Percentiles rank a stretch among this genome's conserved stretches.
Conservation (phyloP, 805 yeast species). For the Yamadazyma ubonensis region DNA sequence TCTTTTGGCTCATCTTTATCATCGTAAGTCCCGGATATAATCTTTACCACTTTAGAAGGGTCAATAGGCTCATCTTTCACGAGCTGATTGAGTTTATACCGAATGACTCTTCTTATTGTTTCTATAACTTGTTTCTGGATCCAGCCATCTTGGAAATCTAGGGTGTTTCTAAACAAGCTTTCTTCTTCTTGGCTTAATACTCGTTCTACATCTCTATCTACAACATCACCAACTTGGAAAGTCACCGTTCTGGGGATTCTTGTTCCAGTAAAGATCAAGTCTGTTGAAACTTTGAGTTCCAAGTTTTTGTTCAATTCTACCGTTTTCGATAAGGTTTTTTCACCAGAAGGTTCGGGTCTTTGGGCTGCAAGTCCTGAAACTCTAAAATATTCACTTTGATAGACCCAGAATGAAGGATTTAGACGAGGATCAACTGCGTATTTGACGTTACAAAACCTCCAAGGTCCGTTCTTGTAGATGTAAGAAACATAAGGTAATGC, state of each 20-base stretch:
- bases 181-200: slow-evolving; percentile 39
- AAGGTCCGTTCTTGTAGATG: slow-evolving; percentile 85
- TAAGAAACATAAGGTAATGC: slow-evolving; percentile 86
- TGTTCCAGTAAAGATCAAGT: slow-evolving; percentile 68
- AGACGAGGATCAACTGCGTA: slow-evolving; percentile 76
- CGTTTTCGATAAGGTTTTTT: slow-evolving; percentile 28
- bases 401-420: slow-evolving; percentile 53
- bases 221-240: slow-evolving; percentile 76
- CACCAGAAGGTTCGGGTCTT: background rate
- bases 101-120: slow-evolving; percentile 64
- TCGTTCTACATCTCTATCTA: slow-evolving; percentile 57
- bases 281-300: slow-evolving; percentile 23
- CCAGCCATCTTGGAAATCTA: slow-evolving; percentile 79
- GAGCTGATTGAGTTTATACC: slow-evolving; percentile 67
- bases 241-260: slow-evolving; percentile 66
- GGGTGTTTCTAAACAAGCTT: slow-evolving; percentile 31
- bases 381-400: slow-evolving; percentile 86
- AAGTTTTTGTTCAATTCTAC: slow-evolving; percentile 13
- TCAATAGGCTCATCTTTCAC: slow-evolving; percentile 51
- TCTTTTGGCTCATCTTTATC: slow-evolving; percentile 21
- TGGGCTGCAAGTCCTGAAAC: slow-evolving; percentile 34
- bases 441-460: slow-evolving; percentile 82
- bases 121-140: slow-evolving; percentile 57
- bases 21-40: slow-evolving; percentile 37
- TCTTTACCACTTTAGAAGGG: slow-evolving; percentile 39